Base-by-base conservation (phyloP, 2,329 filamentous ascomycete species). In the Alternaria ventricosa region DNA sequence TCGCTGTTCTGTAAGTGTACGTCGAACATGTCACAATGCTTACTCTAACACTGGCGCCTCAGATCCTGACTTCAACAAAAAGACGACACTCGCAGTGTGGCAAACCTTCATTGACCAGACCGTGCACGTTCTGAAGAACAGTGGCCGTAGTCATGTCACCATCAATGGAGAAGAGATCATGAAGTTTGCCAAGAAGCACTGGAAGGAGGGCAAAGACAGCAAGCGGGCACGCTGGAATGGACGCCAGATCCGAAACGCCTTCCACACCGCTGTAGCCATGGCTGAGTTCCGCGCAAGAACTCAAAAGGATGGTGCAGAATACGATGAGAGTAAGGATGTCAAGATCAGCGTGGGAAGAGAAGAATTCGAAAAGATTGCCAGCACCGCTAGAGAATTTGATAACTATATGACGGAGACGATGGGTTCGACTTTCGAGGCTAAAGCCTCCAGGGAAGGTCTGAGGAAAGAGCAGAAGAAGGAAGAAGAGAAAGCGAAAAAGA, bases 191-290 rank as follows among this genome's bases (percentile, higher is more conserved):
- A 13, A 28, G 23, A 55, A 9, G 36, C 54, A 30, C 23, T 36
- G 57, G 54, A 18, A 25, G 45, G 20, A 23, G 50, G 11, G 27
- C 27, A 12, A 12, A 28, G 27, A 28, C 27, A 27, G 49, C 63
- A 20, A 33, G 54, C 27, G 30, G 45, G 8, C 57, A 80, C 60
- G 70, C 27, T 66, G 82, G 65, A 82, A 82, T 57, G 80, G 80
- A 4, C 67, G 79, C 4, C 77, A 82, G 67, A 82, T 82, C 68
- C 79, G 80, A 66, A 82, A 82, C 57, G 64, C 73, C 13, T 67
- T 82, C 13, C 81, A 80, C 64, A 81, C 77, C 15, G 79, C 78
- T 6, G 15, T 50, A 3, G 46, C 46, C 27, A 15, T 50, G n/a
- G 46, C 23, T n/a, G 13, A 50, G n/a, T 22, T 50, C 8, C 3